phyloP scores from a whole-genome alignment of 495 filamentous ascomycete species.

The Neurospora sp. region DNA sequence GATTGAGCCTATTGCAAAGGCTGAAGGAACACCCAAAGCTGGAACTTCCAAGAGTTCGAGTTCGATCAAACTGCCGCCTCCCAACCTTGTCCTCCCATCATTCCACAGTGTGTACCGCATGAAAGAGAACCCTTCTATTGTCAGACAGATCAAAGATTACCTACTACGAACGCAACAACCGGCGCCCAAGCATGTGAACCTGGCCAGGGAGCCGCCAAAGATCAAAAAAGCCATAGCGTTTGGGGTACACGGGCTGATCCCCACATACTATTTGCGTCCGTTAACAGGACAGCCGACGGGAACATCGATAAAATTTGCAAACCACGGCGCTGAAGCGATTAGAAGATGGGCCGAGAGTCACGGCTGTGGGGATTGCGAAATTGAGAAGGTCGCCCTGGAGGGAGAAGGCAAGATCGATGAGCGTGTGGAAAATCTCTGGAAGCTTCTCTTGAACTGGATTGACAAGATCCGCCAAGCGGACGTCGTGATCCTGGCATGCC shows the following conservation, averaged over 20 bases:
- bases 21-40: slow-evolving; percentile 8
- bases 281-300: slow-evolving; percentile 92
- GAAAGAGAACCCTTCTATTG: slow-evolving; percentile 57
- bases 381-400: slow-evolving; percentile 90
- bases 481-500: slow-evolving; percentile 80
- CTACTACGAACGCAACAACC: slow-evolving; percentile 52
- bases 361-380: slow-evolving; percentile 51
- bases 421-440: slow-evolving; percentile 86
- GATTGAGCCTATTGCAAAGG: slow-evolving; percentile 20
- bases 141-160: slow-evolving; percentile 59
- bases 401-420: slow-evolving; percentile 95
- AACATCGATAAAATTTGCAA: slow-evolving; percentile 88
- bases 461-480: slow-evolving; percentile 80
- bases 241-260: slow-evolving; percentile 90
- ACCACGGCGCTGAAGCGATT: slow-evolving; percentile 75
- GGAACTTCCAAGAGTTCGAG: slow-evolving; percentile 21
- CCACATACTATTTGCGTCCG: slow-evolving; percentile 69
- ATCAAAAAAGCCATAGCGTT: slow-evolving; percentile 83
- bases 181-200: slow-evolving; percentile 57
- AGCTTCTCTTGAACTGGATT: slow-evolving; percentile 88
- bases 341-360: slow-evolving; percentile 65
- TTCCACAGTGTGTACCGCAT: slow-evolving; percentile 58
- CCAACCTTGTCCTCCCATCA: slow-evolving; percentile 59
- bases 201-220: slow-evolving; percentile 56
- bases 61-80: slow-evolving; percentile 26